Percentiles rank a stretch among this genome's conserved stretches.
Conservation (phyloP, 306 rosid genomes). For the Trichosanthes cucumerina region DNA sequence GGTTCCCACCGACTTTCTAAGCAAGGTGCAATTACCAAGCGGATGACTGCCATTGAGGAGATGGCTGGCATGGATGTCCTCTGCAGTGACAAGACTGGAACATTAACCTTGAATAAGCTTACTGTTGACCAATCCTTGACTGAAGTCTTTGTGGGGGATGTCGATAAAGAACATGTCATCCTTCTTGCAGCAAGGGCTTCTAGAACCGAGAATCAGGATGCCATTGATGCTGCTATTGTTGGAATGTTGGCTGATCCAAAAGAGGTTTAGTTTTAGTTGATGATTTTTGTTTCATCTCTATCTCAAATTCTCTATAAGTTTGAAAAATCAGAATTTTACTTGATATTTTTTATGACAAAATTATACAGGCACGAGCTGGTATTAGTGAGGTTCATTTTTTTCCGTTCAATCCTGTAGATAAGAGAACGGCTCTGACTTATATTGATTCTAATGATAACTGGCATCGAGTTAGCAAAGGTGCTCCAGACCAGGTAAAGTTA, state of each 20-base stretch:
- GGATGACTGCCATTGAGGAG: conserved; percentile 99
- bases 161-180: conserved; percentile 73
- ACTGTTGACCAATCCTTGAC: conserved; percentile 68
- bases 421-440: conserved; percentile 96
- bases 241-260: conserved; percentile 98
- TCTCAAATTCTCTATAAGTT: background rate
- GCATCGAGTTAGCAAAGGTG: conserved; percentile 97
- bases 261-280: conserved; percentile 40
- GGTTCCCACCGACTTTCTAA: conserved; percentile 98
- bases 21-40: conserved; percentile 94
- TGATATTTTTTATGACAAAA: background rate
- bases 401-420: conserved; percentile 97
- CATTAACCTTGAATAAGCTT: conserved; percentile 79
- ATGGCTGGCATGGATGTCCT: conserved; percentile 99
- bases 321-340: background rate
- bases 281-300: background rate
- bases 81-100: conserved; percentile 98
- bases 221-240: conserved; percentile 96
- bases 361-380: conserved; percentile 86
- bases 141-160: conserved; percentile 83
- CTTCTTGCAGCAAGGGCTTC: conserved; percentile 99
- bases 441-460: conserved; percentile 77
- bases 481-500: conserved; percentile 89
- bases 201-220: conserved; percentile 96
- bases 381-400: conserved; percentile 84